phyloP scores from a whole-genome alignment of 371 early-diverging fungal genomes.

The Mortierella sp. region DNA sequence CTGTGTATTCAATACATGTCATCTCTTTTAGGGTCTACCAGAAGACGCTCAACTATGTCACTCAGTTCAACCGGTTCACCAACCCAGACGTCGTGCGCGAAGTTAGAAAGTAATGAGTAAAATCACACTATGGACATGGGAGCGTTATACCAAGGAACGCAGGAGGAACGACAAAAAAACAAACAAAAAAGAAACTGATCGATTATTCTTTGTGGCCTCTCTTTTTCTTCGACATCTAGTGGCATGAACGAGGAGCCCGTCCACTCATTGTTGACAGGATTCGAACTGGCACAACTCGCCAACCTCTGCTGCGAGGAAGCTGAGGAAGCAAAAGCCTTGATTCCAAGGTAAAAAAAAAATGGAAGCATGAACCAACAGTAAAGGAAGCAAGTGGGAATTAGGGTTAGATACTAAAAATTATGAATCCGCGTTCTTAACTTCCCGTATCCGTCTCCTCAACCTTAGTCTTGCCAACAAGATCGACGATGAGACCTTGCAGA shows the following conservation, averaged over 20 bases:
- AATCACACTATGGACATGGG: no score
- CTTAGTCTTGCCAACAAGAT: constrained; percentile 61
- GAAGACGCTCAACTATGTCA: constrained; percentile 85
- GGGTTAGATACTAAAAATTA: background rate
- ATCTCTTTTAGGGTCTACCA: constrained; percentile 80
- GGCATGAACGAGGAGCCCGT: constrained; percentile 55
- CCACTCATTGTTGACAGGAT: constrained; percentile 70
- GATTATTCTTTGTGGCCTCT: no score
- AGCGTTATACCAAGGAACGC: background rate
- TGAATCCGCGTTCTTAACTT: no score
- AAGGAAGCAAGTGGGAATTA: background rate
- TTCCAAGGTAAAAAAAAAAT: constrained; percentile 74
- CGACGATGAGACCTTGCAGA: constrained; percentile 76
- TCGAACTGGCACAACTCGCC: constrained; percentile 89
- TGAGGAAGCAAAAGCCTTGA: constrained; percentile 86
- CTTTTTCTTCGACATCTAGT: constrained; percentile 11
- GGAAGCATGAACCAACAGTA: background rate
- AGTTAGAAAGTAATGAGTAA: constrained; percentile 77
- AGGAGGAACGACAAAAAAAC: no score
- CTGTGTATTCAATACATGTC: no score
- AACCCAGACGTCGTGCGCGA: constrained; percentile 88
- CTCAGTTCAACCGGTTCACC: constrained; percentile 83
- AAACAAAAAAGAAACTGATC: no score
- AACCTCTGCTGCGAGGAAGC: constrained; percentile 90
- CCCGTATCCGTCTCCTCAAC: no score